These are phyloP conservation scores for Xerocomus nothofagi DNA, from an alignment of 1,284 basidiomycete species.

Conservation along the genomic window DNA sequence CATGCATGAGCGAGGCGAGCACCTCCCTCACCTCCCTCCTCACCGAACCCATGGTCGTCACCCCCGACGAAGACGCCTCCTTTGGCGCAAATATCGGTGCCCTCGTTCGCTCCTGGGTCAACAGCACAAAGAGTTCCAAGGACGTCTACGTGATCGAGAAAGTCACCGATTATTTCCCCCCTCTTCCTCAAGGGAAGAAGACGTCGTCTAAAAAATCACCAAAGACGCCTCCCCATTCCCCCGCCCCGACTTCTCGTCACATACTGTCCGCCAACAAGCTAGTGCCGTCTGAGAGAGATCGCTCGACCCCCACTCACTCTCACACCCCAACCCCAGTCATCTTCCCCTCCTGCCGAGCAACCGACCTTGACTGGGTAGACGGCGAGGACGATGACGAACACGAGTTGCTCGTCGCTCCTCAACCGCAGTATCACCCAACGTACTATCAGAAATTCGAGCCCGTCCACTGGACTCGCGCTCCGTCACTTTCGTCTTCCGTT, in stretches of 20 bases:
- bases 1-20: slow-evolving; percentile 33
- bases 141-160: slow-evolving; percentile 32
- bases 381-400: slow-evolving; percentile 26
- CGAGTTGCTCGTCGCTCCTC: slow-evolving; percentile 20
- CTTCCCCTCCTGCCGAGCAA: slow-evolving; percentile 34
- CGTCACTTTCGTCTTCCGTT: slow-evolving; percentile 21
- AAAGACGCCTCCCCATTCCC: slow-evolving; percentile 12
- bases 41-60: slow-evolving; percentile 33
- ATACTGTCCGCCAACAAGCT: slow-evolving; percentile 18
- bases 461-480: slow-evolving; percentile 19
- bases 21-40: slow-evolving; percentile 36
- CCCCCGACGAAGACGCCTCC: slow-evolving; percentile 31
- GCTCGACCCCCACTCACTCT: slow-evolving; percentile 23
- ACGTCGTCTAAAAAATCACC: slow-evolving; percentile 20
- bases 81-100: slow-evolving; percentile 33
- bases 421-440: slow-evolving; percentile 18
- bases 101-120: slow-evolving; percentile 35
- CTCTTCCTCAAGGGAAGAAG: slow-evolving; percentile 24
- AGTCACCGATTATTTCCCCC: slow-evolving; percentile 33
- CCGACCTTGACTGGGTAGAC: slow-evolving; percentile 31
- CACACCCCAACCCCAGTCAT: slow-evolving; percentile 35
- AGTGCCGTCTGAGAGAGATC: slow-evolving; percentile 11
- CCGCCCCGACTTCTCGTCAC: slow-evolving; percentile 13
- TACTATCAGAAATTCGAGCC: slow-evolving; percentile 17
- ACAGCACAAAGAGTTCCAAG: slow-evolving; percentile 15